A percentile compares a stretch with the other conserved stretches of the same genome.
Evolutionary conservation across 2,329 filamentous ascomycete species (phyloP).

Genomic region (Pseudogymnoascus sp.): DNA sequence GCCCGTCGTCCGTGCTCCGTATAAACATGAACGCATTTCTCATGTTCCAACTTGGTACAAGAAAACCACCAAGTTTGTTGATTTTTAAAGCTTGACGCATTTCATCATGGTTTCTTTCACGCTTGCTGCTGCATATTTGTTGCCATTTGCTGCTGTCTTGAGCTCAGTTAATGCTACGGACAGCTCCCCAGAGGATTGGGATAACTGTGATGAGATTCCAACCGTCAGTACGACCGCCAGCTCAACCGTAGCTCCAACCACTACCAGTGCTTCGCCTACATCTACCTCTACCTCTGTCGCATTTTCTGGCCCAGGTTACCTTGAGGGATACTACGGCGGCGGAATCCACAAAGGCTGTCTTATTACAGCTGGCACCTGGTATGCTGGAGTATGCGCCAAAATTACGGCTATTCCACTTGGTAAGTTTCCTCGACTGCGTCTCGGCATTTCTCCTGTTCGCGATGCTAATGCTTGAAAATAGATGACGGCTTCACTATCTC

Average conservation of each 20-base stretch:
- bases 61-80: background rate
- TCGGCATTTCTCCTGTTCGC: background rate
- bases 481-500: constrained; percentile 20
- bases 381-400: background rate
- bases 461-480: background rate
- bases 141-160: background rate
- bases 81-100: background rate
- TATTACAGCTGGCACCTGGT: background rate
- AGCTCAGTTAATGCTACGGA: background rate
- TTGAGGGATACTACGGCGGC: background rate
- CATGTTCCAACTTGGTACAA: background rate
- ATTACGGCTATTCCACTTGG: background rate
- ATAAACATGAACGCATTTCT: background rate
- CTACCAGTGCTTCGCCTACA: constrained; percentile 2
- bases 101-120: background rate
- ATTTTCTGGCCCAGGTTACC: background rate
- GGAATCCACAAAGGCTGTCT: background rate
- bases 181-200: background rate
- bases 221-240: background rate
- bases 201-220: background rate
- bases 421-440: background rate
- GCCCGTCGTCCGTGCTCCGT: background rate
- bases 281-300: constrained; percentile 16
- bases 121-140: background rate
- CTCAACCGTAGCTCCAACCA: background rate